Conservation (phyloP, 1,284 basidiomycete genomes). For the Cystobasidium slooffiae region DNA sequence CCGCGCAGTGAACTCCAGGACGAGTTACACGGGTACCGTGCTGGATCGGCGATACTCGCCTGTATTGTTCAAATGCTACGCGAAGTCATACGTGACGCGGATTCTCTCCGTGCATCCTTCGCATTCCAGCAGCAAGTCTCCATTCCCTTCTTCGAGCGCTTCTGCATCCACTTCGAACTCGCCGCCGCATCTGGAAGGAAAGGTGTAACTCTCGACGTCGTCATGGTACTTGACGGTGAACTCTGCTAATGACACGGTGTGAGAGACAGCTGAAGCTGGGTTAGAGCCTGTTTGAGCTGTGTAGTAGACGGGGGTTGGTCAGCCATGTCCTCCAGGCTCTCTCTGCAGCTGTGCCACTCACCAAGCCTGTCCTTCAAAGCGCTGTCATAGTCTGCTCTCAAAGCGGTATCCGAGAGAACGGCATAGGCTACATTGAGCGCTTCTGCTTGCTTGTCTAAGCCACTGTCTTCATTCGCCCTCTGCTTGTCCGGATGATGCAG, state of each 20-base stretch:
- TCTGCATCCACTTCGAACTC: constrained; percentile 29
- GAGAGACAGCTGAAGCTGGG: constrained; percentile 25
- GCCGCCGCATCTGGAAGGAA: constrained; percentile 36
- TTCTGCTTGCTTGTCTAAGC: constrained; percentile 1
- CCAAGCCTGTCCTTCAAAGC: neutral
- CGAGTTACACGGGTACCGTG: neutral
- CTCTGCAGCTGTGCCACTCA: neutral
- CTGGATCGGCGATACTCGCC: neutral
- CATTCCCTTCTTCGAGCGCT: constrained; percentile 35
- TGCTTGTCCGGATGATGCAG: constrained; percentile 36
- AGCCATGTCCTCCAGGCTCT: neutral
- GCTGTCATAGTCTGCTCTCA: constrained; percentile 12
- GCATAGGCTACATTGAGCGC: constrained; percentile 37
- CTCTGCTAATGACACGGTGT: constrained; percentile 25
- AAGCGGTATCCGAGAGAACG: constrained; percentile 20
- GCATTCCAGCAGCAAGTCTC: constrained; percentile 26
- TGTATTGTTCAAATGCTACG: neutral
- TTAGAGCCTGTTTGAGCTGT: neutral
- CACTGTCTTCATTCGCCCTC: neutral
- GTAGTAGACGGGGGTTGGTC: neutral
- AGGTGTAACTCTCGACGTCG: constrained; percentile 18
- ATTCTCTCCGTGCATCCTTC: constrained; percentile 41
- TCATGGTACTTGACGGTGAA: constrained; percentile 8
- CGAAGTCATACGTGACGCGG: constrained; percentile 28
- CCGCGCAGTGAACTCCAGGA: neutral